Evolutionary conservation across 768 basidiomycete genomes (phyloP), one percentile per base, ranked within the genome.

Genomic region (Boletus sensibilis): DNA sequence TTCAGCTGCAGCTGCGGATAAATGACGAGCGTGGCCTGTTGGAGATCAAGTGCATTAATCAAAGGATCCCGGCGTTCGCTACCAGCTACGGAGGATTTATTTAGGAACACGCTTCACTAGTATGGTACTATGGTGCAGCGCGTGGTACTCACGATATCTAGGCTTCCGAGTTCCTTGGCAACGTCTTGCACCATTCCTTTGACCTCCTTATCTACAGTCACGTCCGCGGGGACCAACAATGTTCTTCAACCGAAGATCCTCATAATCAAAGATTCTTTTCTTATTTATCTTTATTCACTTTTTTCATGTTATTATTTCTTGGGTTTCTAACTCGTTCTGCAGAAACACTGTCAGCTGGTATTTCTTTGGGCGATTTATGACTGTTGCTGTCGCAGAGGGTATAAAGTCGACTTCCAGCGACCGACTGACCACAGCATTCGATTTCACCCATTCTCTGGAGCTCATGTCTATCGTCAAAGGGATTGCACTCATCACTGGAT

Each of bases 91-190:
- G 25, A 14, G n/a, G 31, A 4, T 10, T 20, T 5, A 4, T 27
- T 33, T 21, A 41, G n/a, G 23, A 31, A 13, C 10, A n/a, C 11
- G 2, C 27, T 25, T 4, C 40, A 16, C 4, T 20, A 4, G n/a
- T n/a, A n/a, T n/a, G n/a, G n/a, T n/a, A n/a, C n/a, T n/a, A n/a
- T 21, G 20, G 6, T 21, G 12, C 13, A 8, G 11, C 14, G 16
- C 27, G 2, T 5, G 29, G 9, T 35, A 62, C 80, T 60, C 46
- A 79, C 81, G 23, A 79, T 78, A 57, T 82, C 78, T 25, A 83
- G 59, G 5, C 74, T 63, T 1, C 80, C 80, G 5, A 81, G 63
- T 29, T 61, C 61, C 5, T 62, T 46, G 16, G 66, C 67, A 16
- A 65, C 64, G 3, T 57, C 56, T 25, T 71, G 65, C 3, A 83